Conservation (phyloP, 306 rosid species). For the Oxytropis ochrocephala region DNA sequence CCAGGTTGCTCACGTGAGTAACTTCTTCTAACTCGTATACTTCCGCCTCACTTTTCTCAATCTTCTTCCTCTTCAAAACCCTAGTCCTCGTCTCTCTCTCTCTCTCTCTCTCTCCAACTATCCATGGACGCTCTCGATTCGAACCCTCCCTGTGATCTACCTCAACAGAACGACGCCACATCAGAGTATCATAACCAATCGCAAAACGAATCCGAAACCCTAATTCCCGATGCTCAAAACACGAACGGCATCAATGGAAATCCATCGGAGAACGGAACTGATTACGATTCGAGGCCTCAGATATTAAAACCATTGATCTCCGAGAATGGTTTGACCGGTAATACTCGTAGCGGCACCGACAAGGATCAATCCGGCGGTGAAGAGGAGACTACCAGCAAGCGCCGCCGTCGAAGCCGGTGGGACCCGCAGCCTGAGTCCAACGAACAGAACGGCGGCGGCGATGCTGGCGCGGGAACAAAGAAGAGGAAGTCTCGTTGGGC, state of each 20-base stretch:
- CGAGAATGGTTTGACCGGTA: conserved; percentile 64
- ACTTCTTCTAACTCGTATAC: neutral
- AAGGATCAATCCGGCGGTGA: conserved; percentile 85
- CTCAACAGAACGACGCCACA: neutral
- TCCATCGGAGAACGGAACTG: conserved; percentile 3
- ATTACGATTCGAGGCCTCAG: conserved; percentile 15
- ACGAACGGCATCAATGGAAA: neutral
- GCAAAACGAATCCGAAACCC: conserved; percentile 18
- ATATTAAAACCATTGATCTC: conserved; percentile 43
- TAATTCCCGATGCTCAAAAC: neutral
- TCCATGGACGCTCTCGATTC: conserved; percentile 59
- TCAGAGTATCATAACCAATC: neutral
- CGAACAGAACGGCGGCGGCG: conserved; percentile 49
- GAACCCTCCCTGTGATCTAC: conserved; percentile 19
- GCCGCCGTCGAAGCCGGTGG: conserved; percentile 89
- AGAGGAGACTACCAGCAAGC: conserved; percentile 80
- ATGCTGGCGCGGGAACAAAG: conserved; percentile 55
- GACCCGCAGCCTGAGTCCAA: conserved; percentile 92
- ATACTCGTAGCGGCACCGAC: conserved; percentile 78
- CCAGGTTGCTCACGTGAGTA: neutral
- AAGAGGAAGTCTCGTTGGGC: conserved; percentile 97
- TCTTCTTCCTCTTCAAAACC: neutral
- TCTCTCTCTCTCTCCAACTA: neutral
- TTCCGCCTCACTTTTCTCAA: neutral
- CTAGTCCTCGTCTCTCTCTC: conserved; percentile 5